phyloP scores from a whole-genome alignment of 2,329 filamentous ascomycete species.

The Colletotrichum navitas region DNA sequence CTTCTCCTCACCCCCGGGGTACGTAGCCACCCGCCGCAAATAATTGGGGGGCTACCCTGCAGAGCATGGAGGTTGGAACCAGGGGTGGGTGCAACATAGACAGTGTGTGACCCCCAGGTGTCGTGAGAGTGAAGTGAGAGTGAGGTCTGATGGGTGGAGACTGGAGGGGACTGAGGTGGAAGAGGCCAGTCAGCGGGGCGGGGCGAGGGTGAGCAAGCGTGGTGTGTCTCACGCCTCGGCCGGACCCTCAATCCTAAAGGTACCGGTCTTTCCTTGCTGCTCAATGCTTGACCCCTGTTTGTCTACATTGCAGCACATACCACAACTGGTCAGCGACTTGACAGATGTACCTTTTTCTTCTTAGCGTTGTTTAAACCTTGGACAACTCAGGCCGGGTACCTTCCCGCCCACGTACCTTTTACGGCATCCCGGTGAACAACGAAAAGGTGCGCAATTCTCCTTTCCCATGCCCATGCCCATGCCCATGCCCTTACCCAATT shows the following conservation, averaged over 20 bases:
- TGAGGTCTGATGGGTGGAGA: slow-evolving; percentile 18
- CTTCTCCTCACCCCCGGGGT: slow-evolving; percentile 30
- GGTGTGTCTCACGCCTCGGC: slow-evolving; percentile 22
- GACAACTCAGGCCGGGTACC: slow-evolving; percentile 30
- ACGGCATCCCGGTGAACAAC: slow-evolving; percentile 32
- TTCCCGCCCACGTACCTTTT: slow-evolving; percentile 37
- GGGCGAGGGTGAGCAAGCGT: slow-evolving; percentile 7
- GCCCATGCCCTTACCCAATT: slow-evolving; percentile 28
- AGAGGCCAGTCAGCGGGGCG: slow-evolving; percentile 10
- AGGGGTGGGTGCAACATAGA: slow-evolving; percentile 26
- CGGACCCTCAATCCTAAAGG: slow-evolving; percentile 31
- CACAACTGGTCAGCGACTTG: background rate
- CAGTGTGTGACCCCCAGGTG: slow-evolving; percentile 4
- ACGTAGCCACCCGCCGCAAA: slow-evolving; percentile 37
- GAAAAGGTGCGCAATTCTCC: slow-evolving; percentile 41
- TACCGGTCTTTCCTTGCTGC: slow-evolving; percentile 15
- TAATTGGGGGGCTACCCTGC: slow-evolving; percentile 37
- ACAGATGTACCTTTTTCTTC: slow-evolving; percentile 2
- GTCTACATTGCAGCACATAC: background rate
- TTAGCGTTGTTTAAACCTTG: slow-evolving; percentile 22
- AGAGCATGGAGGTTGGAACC: slow-evolving; percentile 15
- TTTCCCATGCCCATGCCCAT: slow-evolving; percentile 40
- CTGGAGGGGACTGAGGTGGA: slow-evolving; percentile 1
- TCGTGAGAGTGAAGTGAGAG: slow-evolving; percentile 26
- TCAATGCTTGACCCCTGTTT: slow-evolving; percentile 17